Evolutionary conservation across 805 yeast genomes (phyloP).

Genomic region (Kodamaea kakaduensis): DNA sequence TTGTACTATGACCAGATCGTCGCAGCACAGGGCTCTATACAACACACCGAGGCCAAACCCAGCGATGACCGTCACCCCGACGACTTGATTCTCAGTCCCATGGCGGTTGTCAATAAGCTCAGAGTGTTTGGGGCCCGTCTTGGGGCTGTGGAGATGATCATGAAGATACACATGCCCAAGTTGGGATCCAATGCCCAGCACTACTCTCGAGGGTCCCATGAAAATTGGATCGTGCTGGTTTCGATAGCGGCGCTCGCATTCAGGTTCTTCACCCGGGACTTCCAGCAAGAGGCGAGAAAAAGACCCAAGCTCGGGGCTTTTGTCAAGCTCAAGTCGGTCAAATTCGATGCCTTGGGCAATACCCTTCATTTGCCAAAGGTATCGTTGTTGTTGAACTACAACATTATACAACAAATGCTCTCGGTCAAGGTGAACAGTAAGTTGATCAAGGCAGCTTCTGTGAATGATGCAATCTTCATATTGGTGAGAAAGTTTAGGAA

Average conservation of each 20-base stretch:
- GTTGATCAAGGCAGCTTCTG: conserved; percentile 27
- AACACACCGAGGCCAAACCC: conserved; percentile 2
- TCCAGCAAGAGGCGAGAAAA: conserved; percentile 11
- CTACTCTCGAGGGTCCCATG: conserved; percentile 20
- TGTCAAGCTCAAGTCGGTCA: conserved; percentile 29
- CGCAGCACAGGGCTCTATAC: conserved; percentile 2
- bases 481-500: conserved; percentile 31
- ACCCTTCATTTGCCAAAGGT: conserved; percentile 23
- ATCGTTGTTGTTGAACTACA: conserved; percentile 24
- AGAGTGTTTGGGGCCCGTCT: conserved; percentile 21
- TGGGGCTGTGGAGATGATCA: conserved; percentile 27
- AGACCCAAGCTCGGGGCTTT: conserved; percentile 12
- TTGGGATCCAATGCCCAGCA: conserved; percentile 14
- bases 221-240: conserved; percentile 21
- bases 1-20: conserved; percentile 36
- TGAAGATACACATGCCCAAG: conserved; percentile 30
- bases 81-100: conserved; percentile 4
- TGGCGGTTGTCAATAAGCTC: conserved; percentile 11
- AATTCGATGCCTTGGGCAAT: conserved; percentile 31
- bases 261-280: conserved; percentile 25
- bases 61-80: neutral
- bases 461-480: conserved; percentile 35
- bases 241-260: conserved; percentile 22
- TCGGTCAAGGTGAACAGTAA: conserved; percentile 24
- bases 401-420: conserved; percentile 19